Base-by-base conservation (phyloP, 2,329 filamentous ascomycete genomes). In the Scedosporium boydii region DNA sequence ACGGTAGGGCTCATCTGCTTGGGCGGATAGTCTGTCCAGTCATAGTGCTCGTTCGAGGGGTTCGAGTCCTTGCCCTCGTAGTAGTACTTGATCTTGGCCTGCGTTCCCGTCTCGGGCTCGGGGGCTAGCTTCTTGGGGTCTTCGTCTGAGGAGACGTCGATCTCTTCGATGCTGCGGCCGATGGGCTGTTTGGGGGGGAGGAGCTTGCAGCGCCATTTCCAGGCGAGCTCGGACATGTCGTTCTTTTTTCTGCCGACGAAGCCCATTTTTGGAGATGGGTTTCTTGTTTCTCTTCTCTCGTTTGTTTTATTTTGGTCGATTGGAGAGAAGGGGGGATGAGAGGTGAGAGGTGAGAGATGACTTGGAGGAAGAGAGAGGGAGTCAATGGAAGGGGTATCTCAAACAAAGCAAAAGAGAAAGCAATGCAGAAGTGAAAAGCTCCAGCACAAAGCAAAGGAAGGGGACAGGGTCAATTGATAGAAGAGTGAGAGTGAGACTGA, bases 21-120 rank as follows among this genome's bases (percentile, higher is more conserved):
- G 42, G 77, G 77, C 3, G 77, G 76, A 60, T 74, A 74, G 63
- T 75, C 71, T 38, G 74, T 72, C 76, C 76, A 78, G 60, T 75
- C 69, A 62, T 68, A 75, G 48, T 64, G 38, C 59, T 59, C 60
- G 18, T 10, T 34, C 10, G 44, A 14, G 1, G 64, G 59, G 9
- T 60, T 61, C 6, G 68, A 70, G 42, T 69, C 67, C 41, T 67
- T 68, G 6, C 73, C 72, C 63, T 78, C 76, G 67, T 77, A 79
- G 10, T 77, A 66, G 2, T 71, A 76, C 69, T 77, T 77, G 65
- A 76, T 68, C 57, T 66, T 66, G 21, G 68, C 64, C 9, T 74
- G 69, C 23, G 65, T 63, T 16, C 72, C 73, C 27, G 73, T 70
- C 2, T 63, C 65, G 2, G 71, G 65, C 48, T 70, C 67, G 53